Conservation (phyloP, 495 filamentous ascomycete species). For the Penicillium lagena region DNA sequence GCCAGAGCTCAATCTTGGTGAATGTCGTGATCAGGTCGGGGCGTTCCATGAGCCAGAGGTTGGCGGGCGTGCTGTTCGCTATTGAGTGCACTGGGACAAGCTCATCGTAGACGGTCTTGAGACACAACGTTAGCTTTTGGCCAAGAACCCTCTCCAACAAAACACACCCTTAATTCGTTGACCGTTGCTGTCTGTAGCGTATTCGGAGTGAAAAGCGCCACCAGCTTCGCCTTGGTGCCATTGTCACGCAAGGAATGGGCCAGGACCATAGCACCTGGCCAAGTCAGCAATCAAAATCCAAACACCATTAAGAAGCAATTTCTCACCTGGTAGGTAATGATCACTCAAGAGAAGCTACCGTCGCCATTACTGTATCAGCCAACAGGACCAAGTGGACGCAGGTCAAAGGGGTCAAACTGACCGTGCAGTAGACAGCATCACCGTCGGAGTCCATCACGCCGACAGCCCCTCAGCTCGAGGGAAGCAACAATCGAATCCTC, state of each 20-base stretch:
- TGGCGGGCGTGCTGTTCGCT: slow-evolving; percentile 67
- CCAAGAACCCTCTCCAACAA: background rate
- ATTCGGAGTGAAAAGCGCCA: slow-evolving; percentile 74
- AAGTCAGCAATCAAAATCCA: slow-evolving; percentile 8
- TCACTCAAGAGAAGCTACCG: slow-evolving; percentile 82
- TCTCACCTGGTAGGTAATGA: slow-evolving; percentile 76
- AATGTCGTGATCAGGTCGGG: slow-evolving; percentile 85
- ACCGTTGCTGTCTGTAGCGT: slow-evolving; percentile 65
- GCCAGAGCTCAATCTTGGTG: slow-evolving; percentile 96
- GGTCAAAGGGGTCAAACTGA: slow-evolving; percentile 18
- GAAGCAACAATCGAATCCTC: slow-evolving; percentile 1
- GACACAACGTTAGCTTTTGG: background rate
- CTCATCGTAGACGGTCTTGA: slow-evolving; percentile 77
- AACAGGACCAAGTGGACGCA: background rate
- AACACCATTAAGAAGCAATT: background rate
- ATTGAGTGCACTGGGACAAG: slow-evolving; percentile 79
- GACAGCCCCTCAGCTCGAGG: slow-evolving; percentile 1
- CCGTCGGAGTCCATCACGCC: slow-evolving; percentile 26
- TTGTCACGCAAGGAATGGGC: slow-evolving; percentile 93
- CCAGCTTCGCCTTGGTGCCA: slow-evolving; percentile 79
- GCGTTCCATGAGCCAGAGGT: slow-evolving; percentile 87
- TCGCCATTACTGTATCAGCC: slow-evolving; percentile 15
- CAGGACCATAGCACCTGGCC: slow-evolving; percentile 79
- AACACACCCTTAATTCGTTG: slow-evolving; percentile 65
- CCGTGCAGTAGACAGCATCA: slow-evolving; percentile 53